Percentiles rank a stretch among this genome's conserved stretches.
Conservation (phyloP, 169 alveolate species). For the Amoebophrya sp. region DNA sequence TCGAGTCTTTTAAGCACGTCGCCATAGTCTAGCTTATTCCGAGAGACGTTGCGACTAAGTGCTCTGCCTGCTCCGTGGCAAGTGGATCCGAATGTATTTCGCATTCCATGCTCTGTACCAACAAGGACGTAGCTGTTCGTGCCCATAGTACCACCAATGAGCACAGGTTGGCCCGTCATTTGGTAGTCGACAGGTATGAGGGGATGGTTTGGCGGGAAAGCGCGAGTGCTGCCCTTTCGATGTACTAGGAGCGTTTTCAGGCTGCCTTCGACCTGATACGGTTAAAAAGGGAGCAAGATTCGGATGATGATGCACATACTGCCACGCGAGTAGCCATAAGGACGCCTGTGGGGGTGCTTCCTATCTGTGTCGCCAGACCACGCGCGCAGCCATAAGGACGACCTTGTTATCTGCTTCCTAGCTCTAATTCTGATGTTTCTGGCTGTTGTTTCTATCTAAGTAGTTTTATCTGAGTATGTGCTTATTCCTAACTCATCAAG, state of each 20-base stretch:
- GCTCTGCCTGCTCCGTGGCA: slow-evolving; percentile 83
- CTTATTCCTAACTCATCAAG: no score
- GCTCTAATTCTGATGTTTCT: no score
- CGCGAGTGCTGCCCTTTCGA: slow-evolving; percentile 79
- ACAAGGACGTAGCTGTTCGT: slow-evolving; percentile 69
- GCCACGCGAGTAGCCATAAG: background rate
- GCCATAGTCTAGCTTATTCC: slow-evolving; percentile 60
- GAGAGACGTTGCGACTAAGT: slow-evolving; percentile 64
- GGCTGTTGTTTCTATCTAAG: no score
- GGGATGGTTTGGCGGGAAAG: slow-evolving; percentile 80
- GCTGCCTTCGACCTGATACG: slow-evolving; percentile 63
- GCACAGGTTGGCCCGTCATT: slow-evolving; percentile 74
- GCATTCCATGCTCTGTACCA: slow-evolving; percentile 71
- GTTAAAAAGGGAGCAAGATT: slow-evolving; percentile 19
- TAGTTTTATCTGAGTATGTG: no score
- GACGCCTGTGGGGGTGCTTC: no score
- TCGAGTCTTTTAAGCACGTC: slow-evolving; percentile 61
- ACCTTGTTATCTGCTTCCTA: no score
- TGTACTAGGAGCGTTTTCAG: slow-evolving; percentile 65
- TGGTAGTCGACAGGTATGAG: slow-evolving; percentile 73
- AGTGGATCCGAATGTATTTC: slow-evolving; percentile 70
- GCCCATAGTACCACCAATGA: slow-evolving; percentile 84
- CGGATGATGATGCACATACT: background rate
- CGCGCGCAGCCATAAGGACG: no score
- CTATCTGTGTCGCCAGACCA: no score